Conservation (phyloP, 78 protist species). For the Emiliania huxleyi region DNA sequence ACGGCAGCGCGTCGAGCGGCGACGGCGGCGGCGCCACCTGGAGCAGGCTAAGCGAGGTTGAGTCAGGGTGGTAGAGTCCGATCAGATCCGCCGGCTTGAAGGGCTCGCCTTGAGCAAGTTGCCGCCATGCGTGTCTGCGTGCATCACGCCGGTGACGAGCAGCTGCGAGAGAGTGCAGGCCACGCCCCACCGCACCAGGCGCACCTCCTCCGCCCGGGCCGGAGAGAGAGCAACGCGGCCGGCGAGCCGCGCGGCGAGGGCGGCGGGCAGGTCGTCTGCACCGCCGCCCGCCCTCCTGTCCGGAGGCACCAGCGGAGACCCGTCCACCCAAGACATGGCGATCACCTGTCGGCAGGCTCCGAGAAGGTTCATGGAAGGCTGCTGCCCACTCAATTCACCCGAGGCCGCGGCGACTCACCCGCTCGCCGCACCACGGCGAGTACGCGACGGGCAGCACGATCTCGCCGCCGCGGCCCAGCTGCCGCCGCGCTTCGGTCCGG, state of each 20-base stretch:
- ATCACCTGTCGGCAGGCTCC: too few species aligned
- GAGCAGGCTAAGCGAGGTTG: too few species aligned
- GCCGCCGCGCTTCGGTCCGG: neutral
- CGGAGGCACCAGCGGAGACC: neutral
- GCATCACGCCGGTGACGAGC: constrained; percentile 26
- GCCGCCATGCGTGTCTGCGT: constrained; percentile 34
- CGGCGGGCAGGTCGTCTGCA: too few species aligned
- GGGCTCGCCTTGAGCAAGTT: neutral
- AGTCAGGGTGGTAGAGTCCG: too few species aligned
- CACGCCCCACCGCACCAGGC: neutral
- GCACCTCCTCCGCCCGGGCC: neutral
- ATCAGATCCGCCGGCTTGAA: too few species aligned
- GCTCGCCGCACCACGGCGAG: neutral
- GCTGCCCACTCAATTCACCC: too few species aligned
- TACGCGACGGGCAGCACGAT: neutral
- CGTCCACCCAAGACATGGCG: constrained; percentile 22
- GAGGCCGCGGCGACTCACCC: too few species aligned
- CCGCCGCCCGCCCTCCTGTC: neutral
- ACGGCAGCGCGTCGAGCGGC: too few species aligned
- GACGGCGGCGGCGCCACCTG: too few species aligned
- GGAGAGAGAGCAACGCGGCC: too few species aligned
- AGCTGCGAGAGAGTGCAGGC: constrained; percentile 2
- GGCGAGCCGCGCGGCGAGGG: too few species aligned
- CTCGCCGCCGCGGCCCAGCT: neutral
- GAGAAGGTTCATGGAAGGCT: too few species aligned